phyloP scores from a whole-genome alignment of 305 asterid species.

The Fraxinus velutina region DNA sequence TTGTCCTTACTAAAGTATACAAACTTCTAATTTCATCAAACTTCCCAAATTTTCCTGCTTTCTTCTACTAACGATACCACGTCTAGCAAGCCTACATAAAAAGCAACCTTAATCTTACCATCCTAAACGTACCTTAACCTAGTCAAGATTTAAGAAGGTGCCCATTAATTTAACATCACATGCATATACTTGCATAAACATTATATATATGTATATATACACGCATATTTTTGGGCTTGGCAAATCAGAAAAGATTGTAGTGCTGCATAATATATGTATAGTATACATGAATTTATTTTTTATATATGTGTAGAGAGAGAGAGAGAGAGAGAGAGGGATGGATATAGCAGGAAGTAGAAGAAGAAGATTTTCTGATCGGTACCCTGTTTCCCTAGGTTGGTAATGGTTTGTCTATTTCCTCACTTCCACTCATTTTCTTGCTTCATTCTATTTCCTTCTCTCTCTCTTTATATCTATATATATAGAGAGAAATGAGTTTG shows the following conservation, averaged over 20 bases:
- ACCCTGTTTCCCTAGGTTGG: slow-evolving; percentile 15
- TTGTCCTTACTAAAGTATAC: background rate
- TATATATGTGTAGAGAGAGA: background rate
- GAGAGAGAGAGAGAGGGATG: background rate
- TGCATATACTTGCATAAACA: background rate
- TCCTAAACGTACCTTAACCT: background rate
- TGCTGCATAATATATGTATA: background rate
- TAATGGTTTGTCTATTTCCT: background rate
- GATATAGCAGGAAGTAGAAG: slow-evolving; percentile 10
- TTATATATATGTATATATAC: too few species aligned
- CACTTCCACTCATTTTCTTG: background rate
- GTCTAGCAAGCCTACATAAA: background rate
- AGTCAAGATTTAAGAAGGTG: background rate
- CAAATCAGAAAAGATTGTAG: background rate
- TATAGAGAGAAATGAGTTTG: slow-evolving; percentile 4
- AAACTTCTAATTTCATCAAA: background rate
- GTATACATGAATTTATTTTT: background rate
- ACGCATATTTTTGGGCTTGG: background rate
- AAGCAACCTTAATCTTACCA: background rate
- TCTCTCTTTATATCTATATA: background rate
- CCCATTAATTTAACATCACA: background rate
- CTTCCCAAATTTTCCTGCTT: background rate
- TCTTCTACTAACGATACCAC: background rate
- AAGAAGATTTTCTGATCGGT: background rate
- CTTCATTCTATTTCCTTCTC: background rate